Base-by-base conservation (phyloP, 805 yeast species). In the Candida sithepensis region DNA sequence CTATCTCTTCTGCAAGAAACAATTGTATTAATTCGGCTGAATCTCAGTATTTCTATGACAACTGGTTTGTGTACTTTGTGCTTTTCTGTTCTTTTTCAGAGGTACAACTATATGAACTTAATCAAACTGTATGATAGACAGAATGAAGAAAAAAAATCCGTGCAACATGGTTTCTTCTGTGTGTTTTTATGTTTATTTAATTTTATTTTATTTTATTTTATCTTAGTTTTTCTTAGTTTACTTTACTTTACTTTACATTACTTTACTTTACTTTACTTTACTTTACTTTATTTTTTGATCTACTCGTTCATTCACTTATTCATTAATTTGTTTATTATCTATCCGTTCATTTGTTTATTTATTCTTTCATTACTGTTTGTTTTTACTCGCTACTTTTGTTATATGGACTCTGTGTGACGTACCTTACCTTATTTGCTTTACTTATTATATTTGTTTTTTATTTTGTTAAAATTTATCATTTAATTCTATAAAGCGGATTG, bases 181-280 rank as follows among this genome's bases (percentile, higher is more conserved):
- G 22, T 37, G 39, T 21, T 23, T 46, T 43, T 21, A 12, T n/a
- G 36, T 39, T 40, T 28, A 5, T 19, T 44, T 28, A 13, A 38
- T 39, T 44, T 5, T 7, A 10, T 22, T 24, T 42, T 45, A 45
- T 42, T 39, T 34, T 28, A 24, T 43, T 49, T 39, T 43, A 14
- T 32, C 38, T 39, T 18, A 30, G 37, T 28, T 26, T 24, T 46
- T 39, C 10, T 38, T 28, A n/a, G 19, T 24, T 10, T 43, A 16
- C 12, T 23, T 21, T 33, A 13, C 13, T 23, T 26, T 21, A 18
- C 21, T 41, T 42, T 10, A n/a, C 23, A 21, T 10, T 43, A 16
- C 12, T 23, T 21, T 33, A 13, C 13, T 23, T 26, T 21, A 18
- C 21, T 41, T 42, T 10, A n/a, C 23, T 24, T 10, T 43, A 16